phyloP scores from a whole-genome alignment of 2,329 filamentous ascomycete genomes.

The Chrysoporthe cubensis region DNA sequence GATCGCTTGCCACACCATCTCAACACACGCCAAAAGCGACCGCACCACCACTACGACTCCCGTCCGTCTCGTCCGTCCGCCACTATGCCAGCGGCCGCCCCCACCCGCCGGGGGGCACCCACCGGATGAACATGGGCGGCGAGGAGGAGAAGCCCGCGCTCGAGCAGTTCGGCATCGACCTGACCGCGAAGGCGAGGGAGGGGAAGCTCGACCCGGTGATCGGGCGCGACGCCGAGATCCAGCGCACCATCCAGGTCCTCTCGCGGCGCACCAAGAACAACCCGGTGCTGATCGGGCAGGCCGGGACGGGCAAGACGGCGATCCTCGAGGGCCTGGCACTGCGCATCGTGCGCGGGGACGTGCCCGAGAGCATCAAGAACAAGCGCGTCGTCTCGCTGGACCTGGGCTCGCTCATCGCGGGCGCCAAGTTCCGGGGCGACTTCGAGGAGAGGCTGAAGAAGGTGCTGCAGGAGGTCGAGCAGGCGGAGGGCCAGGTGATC shows the following conservation, averaged over 20 bases:
- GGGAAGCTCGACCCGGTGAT: constrained; percentile 97
- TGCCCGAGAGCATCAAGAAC: constrained; percentile 94
- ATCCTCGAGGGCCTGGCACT: constrained; percentile 89
- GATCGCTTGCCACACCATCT: constrained; percentile 1
- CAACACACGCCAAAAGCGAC: not conserved
- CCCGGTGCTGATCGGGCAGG: constrained; percentile 88
- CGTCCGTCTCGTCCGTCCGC: constrained; percentile 47
- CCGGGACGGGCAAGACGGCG: constrained; percentile 92
- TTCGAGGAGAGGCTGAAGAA: constrained; percentile 94
- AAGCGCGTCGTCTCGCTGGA: constrained; percentile 89
- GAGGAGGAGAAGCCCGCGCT: constrained; percentile 81
- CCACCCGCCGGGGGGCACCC: constrained; percentile 88
- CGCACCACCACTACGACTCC: constrained; percentile 38
- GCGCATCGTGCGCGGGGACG: constrained; percentile 88
- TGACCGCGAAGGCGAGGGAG: constrained; percentile 81
- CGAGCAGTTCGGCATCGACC: constrained; percentile 88
- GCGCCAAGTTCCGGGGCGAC: constrained; percentile 92
- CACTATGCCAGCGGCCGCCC: constrained; percentile 73
- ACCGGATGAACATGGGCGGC: constrained; percentile 86
- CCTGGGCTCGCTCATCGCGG: constrained; percentile 89
- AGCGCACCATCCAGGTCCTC: constrained; percentile 90
- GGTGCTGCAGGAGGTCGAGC: constrained; percentile 87
- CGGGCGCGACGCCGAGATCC: constrained; percentile 87
- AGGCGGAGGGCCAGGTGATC: constrained; percentile 87
- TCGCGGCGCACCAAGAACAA: constrained; percentile 95